Evolutionary conservation across 2,329 filamentous ascomycete species (phyloP).

Genomic region (Aspergillus candidus): DNA sequence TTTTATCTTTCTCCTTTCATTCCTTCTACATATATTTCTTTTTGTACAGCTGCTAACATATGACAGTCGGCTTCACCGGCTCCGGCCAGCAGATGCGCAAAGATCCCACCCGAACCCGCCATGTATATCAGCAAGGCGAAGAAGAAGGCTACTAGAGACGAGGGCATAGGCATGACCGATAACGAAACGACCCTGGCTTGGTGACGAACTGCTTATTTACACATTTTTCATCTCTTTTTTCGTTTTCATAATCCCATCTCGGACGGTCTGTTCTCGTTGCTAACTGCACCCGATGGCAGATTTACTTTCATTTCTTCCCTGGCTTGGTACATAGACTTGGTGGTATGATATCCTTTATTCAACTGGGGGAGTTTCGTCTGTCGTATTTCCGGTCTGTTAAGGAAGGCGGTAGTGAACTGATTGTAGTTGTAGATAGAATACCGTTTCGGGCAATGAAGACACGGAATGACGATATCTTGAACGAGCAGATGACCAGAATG

Average conservation of each 20-base stretch:
- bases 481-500: too few relatives aligned
- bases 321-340: slow-evolving; percentile 1
- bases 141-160: slow-evolving; percentile 51
- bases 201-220: too few relatives aligned
- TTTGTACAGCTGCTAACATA: too few relatives aligned
- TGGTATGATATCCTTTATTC: too few relatives aligned
- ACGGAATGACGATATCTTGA: too few relatives aligned
- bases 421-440: too few relatives aligned
- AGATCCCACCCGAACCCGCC: slow-evolving; percentile 72
- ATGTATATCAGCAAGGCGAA: slow-evolving; percentile 74
- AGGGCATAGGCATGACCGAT: not conserved
- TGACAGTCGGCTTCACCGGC: slow-evolving; percentile 84
- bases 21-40: slow-evolving; percentile 1
- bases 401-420: too few relatives aligned
- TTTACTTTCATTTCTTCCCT: slow-evolving; percentile 5
- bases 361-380: too few relatives aligned
- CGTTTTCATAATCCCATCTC: slow-evolving; percentile 4
- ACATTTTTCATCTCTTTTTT: not conserved
- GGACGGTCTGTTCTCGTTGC: slow-evolving; percentile 12
- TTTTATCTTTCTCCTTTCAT: slow-evolving; percentile 16
- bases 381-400: too few relatives aligned
- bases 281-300: slow-evolving; percentile 15
- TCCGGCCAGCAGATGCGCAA: slow-evolving; percentile 95
- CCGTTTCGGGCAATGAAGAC: too few relatives aligned
- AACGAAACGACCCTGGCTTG: too few relatives aligned